Conservation (phyloP, 805 yeast genomes). For the Wickerhamomyces hampshirensis region DNA sequence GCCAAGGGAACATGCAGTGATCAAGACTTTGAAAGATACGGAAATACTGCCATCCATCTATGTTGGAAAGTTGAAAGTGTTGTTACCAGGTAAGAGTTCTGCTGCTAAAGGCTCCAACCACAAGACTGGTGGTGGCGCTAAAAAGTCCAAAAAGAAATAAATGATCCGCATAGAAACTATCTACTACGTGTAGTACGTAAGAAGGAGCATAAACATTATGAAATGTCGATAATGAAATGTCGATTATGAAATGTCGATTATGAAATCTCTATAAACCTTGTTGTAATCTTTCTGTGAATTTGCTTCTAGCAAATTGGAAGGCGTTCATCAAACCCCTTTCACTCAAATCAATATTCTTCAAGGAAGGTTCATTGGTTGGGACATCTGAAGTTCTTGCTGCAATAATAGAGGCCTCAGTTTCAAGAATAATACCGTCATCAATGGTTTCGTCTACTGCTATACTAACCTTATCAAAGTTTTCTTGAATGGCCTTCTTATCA, state of each 20-base stretch:
- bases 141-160: conserved; percentile 5
- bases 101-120: conserved; percentile 21
- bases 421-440: conserved; percentile 90
- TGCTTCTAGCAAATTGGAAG: conserved; percentile 82
- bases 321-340: conserved; percentile 81
- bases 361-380: conserved; percentile 63
- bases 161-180: not conserved
- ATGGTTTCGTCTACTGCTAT: conserved; percentile 88
- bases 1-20: conserved; percentile 59
- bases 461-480: conserved; percentile 79
- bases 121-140: conserved; percentile 8
- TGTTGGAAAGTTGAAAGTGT: conserved; percentile 64
- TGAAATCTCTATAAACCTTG: conserved; percentile 37
- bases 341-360: conserved; percentile 57
- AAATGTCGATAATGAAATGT: too few relatives aligned
- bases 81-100: conserved; percentile 45
- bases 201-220: too few relatives aligned
- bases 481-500: conserved; percentile 75
- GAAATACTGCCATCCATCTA: conserved; percentile 67
- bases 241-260: not conserved
- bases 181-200: too few relatives aligned
- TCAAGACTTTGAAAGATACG: conserved; percentile 52
- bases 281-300: conserved; percentile 48
- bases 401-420: conserved; percentile 81
- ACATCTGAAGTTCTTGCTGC: conserved; percentile 89